A percentile compares a stretch with the other conserved stretches of the same genome.
Evolutionary conservation across 2,329 filamentous ascomycete genomes (phyloP).

Genomic region (Sclerotinia minor): DNA sequence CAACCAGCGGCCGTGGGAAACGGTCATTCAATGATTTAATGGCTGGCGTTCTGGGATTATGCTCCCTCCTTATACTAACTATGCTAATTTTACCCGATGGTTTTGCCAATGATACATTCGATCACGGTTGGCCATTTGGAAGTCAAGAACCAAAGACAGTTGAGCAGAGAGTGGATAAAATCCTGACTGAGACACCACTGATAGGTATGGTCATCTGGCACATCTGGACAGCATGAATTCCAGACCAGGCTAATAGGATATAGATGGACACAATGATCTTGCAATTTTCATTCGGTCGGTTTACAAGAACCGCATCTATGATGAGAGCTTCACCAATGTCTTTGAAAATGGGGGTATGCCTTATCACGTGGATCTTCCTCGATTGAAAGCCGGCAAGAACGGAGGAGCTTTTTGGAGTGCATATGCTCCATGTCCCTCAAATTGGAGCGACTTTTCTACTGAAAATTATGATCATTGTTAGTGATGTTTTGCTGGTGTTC

Average conservation of each 20-base stretch:
- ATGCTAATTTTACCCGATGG: constrained; percentile 28
- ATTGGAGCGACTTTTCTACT: constrained; percentile 72
- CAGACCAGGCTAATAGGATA: background rate
- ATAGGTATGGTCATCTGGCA: constrained; percentile 44
- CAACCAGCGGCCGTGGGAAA: constrained; percentile 5
- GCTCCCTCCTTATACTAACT: constrained; percentile 27
- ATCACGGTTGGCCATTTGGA: constrained; percentile 20
- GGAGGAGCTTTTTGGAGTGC: constrained; percentile 95
- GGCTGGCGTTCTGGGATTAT: constrained; percentile 26
- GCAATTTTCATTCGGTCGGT: constrained; percentile 66
- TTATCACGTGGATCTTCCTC: constrained; percentile 76
- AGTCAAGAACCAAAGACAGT: constrained; percentile 34
- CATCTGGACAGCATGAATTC: background rate
- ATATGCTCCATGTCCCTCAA: constrained; percentile 72
- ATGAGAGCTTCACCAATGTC: constrained; percentile 67
- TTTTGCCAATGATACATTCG: constrained; percentile 10
- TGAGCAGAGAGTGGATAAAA: constrained; percentile 45
- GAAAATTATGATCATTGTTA: constrained; percentile 67
- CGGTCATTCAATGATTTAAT: constrained; percentile 23
- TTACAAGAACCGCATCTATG: constrained; percentile 78
- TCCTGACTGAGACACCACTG: constrained; percentile 49
- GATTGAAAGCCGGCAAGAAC: constrained; percentile 67
- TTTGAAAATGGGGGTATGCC: constrained; percentile 70
- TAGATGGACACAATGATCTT: constrained; percentile 90
- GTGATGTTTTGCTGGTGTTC: constrained; percentile 32